Conservation (phyloP, 169 alveolate genomes). For the Cryptosporidium meleagridis region DNA sequence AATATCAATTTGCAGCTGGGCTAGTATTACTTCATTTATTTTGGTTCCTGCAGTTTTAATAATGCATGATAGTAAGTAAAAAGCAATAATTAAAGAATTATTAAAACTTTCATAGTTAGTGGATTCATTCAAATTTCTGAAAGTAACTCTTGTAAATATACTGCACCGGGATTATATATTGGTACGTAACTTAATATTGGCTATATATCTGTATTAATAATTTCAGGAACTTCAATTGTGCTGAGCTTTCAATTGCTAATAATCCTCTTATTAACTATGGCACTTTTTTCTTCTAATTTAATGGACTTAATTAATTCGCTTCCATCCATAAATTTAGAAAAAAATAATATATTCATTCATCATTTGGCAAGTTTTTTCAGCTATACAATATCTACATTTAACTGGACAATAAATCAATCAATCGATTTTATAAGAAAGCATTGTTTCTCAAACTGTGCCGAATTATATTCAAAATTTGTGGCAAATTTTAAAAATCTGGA, state of each 20-base stretch:
- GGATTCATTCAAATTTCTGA: slow-evolving; percentile 61
- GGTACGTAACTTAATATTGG: slow-evolving; percentile 19
- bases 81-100: neutral
- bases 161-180: slow-evolving; percentile 71
- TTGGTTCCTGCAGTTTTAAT: slow-evolving; percentile 6
- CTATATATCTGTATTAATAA: neutral
- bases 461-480: neutral
- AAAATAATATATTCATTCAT: neutral
- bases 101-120: slow-evolving; percentile 13
- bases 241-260: slow-evolving; percentile 45
- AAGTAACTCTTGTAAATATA: slow-evolving; percentile 58
- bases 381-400: neutral
- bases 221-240: slow-evolving; percentile 44
- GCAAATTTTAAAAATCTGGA: neutral
- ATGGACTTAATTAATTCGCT: slow-evolving; percentile 55
- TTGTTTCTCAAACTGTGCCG: neutral
- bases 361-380: neutral
- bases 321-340: slow-evolving; percentile 28
- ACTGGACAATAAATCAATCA: neutral
- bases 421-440: neutral
- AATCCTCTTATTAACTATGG: slow-evolving; percentile 3
- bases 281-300: slow-evolving; percentile 40
- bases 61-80: slow-evolving; percentile 53
- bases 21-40: slow-evolving; percentile 13
- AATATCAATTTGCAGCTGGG: slow-evolving; percentile 27